Evolutionary conservation across 805 yeast species (phyloP).

Genomic region (Kluyveromyces wickerhamii): DNA sequence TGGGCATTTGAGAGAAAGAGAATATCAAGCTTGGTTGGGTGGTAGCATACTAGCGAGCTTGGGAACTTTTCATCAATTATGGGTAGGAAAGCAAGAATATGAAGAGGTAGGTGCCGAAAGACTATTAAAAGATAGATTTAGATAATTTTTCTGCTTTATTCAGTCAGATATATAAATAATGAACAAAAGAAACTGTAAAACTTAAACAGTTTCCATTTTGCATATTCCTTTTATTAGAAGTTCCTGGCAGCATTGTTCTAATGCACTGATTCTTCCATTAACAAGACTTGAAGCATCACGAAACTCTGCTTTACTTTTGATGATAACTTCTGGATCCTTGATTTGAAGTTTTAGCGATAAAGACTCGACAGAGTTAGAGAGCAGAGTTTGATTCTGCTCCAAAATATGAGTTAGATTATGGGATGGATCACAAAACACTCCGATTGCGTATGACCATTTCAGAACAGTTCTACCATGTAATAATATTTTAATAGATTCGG

Average conservation of each 20-base stretch:
- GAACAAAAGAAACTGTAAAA: background rate
- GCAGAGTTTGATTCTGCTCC: conserved; percentile 60
- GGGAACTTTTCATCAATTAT: conserved; percentile 91
- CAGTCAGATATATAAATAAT: background rate
- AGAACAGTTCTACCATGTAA: conserved; percentile 64
- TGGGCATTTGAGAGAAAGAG: conserved; percentile 71
- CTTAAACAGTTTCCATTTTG: conserved; percentile 6
- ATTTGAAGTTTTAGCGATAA: conserved; percentile 51
- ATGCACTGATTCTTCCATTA: conserved; percentile 31
- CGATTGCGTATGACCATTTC: conserved; percentile 87
- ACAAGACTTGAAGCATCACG: conserved; percentile 31
- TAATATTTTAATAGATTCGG: conserved; percentile 60
- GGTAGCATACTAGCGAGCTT: conserved; percentile 81
- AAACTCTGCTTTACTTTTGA: conserved; percentile 31
- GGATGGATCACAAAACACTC: conserved; percentile 50
- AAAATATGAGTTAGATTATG: conserved; percentile 52
- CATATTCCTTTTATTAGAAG: conserved; percentile 28
- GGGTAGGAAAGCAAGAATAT: conserved; percentile 84
- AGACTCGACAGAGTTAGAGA: conserved; percentile 61
- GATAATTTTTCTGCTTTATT: conserved; percentile 34
- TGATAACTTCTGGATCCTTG: conserved; percentile 31
- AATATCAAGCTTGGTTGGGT: conserved; percentile 83
- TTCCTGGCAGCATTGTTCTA: conserved; percentile 33
- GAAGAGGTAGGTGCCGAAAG: conserved; percentile 84
- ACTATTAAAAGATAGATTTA: conserved; percentile 71